Base-by-base conservation (phyloP, 257 asterid genomes). In the Solanum phureja region DNA sequence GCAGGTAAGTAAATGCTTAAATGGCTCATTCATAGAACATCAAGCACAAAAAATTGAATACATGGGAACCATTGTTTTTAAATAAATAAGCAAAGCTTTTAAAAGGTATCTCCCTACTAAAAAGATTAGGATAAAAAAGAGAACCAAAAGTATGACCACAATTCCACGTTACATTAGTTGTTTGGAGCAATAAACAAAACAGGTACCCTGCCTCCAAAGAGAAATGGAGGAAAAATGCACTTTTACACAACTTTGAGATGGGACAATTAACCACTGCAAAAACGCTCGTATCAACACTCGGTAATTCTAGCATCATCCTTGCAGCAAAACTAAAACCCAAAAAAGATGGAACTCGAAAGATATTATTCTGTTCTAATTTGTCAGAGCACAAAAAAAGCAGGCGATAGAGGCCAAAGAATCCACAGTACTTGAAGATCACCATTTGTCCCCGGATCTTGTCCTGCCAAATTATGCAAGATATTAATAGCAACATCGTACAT, bases 371-470 rank as follows among this genome's bases (percentile, higher is more conserved):
- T 90, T 90, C 95, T 87, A 90, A 90, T 56, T 68, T 58, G 94
- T 90, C 93, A 91, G 91, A 87, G 79, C 84, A 88, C 71, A 86
- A 88, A 88, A 88, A 89, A 88, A 83, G 88, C 77, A 73, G 92
- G 83, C 82, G 44, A 88, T 72, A 86, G 87, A 84, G 42, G 91
- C 86, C 86, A 56, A 89, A 87, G 89, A 90, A 93, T 91, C 92
- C 91, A 79, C 83, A 83, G 88, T 71, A 87, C 24, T 85, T 68
- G 64, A 58, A 89, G 86, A 88, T 96, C 92, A 96, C 99, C 99
- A 95, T 88, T 93, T 92, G 75, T 89, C 90, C 94, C 94, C 92
- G 33, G 96, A 90, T 66, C 92, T 88, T 35, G 98, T 91, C 98
- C 99, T 96, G 98, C 94, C 91, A 93, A 87, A 85, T 49, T 9